Percentiles rank a stretch among this genome's conserved stretches.
phyloP scores from a whole-genome alignment of 1,139 yeast genomes.

The Saccharomyces hybrid region DNA sequence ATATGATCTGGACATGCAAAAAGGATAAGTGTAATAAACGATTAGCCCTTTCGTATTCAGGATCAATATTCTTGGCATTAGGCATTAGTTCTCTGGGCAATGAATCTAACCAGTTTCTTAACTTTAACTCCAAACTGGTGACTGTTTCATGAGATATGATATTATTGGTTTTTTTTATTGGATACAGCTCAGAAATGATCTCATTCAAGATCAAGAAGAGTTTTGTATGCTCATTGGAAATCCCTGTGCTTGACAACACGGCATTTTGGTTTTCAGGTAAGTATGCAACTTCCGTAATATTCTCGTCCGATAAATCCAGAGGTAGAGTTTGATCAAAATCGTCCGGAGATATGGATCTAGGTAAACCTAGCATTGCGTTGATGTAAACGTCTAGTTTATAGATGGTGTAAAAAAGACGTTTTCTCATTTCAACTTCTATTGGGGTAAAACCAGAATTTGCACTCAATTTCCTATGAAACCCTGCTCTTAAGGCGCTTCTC shows the following conservation, averaged over 20 bases:
- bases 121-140: conserved; percentile 61
- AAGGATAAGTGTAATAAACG: conserved; percentile 70
- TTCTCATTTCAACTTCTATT: conserved; percentile 77
- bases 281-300: conserved; percentile 54
- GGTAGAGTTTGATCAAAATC: conserved; percentile 90
- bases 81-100: conserved; percentile 72
- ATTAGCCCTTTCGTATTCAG: conserved; percentile 69
- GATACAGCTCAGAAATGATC: conserved; percentile 50
- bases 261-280: conserved; percentile 35
- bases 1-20: conserved; percentile 73
- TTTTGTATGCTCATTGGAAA: conserved; percentile 81
- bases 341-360: conserved; percentile 60
- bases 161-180: conserved; percentile 38
- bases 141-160: conserved; percentile 47
- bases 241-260: conserved; percentile 62
- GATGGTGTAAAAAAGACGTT: conserved; percentile 79
- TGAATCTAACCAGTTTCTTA: conserved; percentile 66
- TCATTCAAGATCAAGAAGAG: conserved; percentile 53
- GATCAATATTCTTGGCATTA: conserved; percentile 48
- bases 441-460: conserved; percentile 51
- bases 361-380: conserved; percentile 82
- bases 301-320: conserved; percentile 77
- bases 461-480: conserved; percentile 68
- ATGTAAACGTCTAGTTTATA: conserved; percentile 88
- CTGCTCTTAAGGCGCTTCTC: conserved; percentile 79